These are phyloP conservation scores for Meredithiella fracta DNA, from an alignment of 2,329 filamentous ascomycete genomes.

Conservation along the genomic window DNA sequence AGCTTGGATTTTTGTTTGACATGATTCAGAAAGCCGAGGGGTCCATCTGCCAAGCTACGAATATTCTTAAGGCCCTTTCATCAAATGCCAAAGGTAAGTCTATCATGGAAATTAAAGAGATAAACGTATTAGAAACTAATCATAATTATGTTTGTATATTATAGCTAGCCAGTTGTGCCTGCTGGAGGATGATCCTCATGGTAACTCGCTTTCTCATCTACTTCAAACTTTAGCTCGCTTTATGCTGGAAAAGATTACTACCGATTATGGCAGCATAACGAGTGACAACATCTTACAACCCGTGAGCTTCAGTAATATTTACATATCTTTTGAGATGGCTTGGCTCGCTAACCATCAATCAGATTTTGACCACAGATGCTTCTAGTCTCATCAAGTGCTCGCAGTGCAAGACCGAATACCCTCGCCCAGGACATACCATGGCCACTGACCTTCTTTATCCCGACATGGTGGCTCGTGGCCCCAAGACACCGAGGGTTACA, in stretches of 20 bases:
- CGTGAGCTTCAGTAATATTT: conserved; percentile 22
- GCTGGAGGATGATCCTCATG: conserved; percentile 66
- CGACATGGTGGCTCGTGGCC: conserved; percentile 22
- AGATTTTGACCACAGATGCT: conserved; percentile 52
- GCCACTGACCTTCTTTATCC: conserved; percentile 81
- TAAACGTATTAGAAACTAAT: not conserved
- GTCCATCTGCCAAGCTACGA: conserved; percentile 89
- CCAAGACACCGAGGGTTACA: conserved; percentile 38
- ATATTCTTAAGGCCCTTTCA: conserved; percentile 78
- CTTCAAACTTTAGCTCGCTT: conserved; percentile 78
- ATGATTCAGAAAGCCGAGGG: conserved; percentile 95
- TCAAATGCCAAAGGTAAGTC: conserved; percentile 55
- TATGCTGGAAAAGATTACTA: conserved; percentile 61
- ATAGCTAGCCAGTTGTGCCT: conserved; percentile 50
- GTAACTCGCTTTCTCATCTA: conserved; percentile 48
- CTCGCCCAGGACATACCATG: conserved; percentile 59
- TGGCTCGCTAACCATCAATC: not conserved
- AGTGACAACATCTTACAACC: conserved; percentile 53
- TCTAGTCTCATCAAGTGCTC: conserved; percentile 65
- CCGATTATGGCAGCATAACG: conserved; percentile 51
- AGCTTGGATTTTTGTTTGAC: conserved; percentile 88
- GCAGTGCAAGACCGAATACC: conserved; percentile 74
- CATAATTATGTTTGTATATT: not conserved
- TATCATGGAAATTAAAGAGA: not conserved
- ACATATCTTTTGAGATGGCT: not conserved